Evolutionary conservation across 2,329 filamentous ascomycete genomes (phyloP), one percentile per base, ranked within the genome.

Genomic region (Cercospora zeina): DNA sequence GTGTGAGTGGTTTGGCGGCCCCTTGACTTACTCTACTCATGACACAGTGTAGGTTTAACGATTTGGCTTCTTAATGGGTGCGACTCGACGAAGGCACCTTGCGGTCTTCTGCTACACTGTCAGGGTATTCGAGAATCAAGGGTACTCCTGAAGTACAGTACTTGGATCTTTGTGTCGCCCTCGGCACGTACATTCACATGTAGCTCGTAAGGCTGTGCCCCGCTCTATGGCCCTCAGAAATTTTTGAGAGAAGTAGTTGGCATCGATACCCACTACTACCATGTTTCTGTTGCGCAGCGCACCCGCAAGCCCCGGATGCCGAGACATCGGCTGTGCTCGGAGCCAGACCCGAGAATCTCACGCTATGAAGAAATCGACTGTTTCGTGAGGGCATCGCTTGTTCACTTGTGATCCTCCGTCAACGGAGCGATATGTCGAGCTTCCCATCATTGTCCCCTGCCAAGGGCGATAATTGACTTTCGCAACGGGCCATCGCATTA

Each of bases 401-500:
- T 49, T 49, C 42, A 49, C 21, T 49, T 30, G 21, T 30, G 42
- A 49, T 49, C 42, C 42, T 49, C 42, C 42, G 13, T 19, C 8
- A 19, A 49, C 24, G 42, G 11, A 8, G 21, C 42, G 42, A 49
- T 49, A 8, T 8, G 9, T 49, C 42, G 8, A 27, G 42, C 42
- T 14, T n/a, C 6, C 21, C 42, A 30, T 14, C 42, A 49, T 19
- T 30, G 21, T 49, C 42, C 21, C 42, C 14, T 27, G 42, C 42
- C 42, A 27, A 49, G 21, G 21, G 3, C 14, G 21, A 6, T 5
- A 9, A 24, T 49, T 49, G 42, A 49, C 42, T 49, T 19, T 49
- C 42, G 42, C 42, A 49, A 49, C 42, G 42, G 42, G 21, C 42
- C 42, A 49, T 49, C 42, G 42, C 42, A 49, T 49, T 21, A 49